Base-by-base conservation (phyloP, 1,139 yeast genomes). In the Wickerhamiella infanticola region DNA sequence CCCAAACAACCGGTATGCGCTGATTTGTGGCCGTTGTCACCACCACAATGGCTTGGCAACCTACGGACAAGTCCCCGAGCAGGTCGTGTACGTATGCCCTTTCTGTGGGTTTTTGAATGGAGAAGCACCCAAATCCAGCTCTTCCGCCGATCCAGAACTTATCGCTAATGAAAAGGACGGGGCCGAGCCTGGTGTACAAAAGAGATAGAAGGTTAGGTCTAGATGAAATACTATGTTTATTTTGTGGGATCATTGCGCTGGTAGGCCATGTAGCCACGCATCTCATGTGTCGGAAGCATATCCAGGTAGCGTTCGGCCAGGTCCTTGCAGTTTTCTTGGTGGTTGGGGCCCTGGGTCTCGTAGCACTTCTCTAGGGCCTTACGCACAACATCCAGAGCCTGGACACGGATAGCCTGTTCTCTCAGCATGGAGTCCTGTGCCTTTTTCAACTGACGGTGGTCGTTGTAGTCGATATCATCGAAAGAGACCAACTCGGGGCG, bases 221-320 rank as follows among this genome's bases (percentile, higher is more conserved):
- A n/a, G n/a, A n/a, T n/a, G n/a, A 33, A 33, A n/a, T 33, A 24
- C 24, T 26, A 33, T 24, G 29, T 6, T 63, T 68, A 81, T 68
- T 81, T 80, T 45, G 82, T 70, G 45, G 88, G 88, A 63, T 82
- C 94, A 66, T 81, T 81, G 73, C 82, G 79, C 66, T 82, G 93
- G 69, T 82, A 82, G 24, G 85, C 88, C 63, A 79, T 68, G 65
- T 72, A 81, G 41, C 94, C 94, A 56, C 75, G 72, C 51, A 79
- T 71, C 54, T 78, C 75, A 57, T 79, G 73, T 44, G 70, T 65
- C 51, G 84, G 88, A 50, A 81, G 69, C 81, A 81, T 72, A 58
- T 79, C 82, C 70, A 82, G 67, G 64, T 82, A 82, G 63, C 80
- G 77, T 65, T 81, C 67, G 38, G 85, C 81, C 59, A 81, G 68